Percentiles rank a stretch among this genome's conserved stretches.
Evolutionary conservation across 495 filamentous ascomycete species (phyloP).

Genomic region (Tuber borchii): DNA sequence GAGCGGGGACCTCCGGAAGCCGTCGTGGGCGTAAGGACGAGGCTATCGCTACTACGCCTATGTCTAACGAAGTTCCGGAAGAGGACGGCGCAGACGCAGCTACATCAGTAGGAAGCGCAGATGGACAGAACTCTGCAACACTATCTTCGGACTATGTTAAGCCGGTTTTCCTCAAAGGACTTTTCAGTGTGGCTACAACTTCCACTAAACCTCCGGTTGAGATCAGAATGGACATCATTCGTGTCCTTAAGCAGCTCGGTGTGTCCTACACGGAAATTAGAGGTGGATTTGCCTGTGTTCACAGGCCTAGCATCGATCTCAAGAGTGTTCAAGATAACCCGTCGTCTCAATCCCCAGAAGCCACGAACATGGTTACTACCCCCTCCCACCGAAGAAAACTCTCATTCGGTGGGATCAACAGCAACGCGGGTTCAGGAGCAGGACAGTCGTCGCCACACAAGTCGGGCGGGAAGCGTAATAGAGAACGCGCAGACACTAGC

Average conservation of each 20-base stretch:
- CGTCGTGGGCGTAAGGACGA: slow-evolving; percentile 76
- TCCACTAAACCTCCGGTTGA: slow-evolving; percentile 78
- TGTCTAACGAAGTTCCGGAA: slow-evolving; percentile 31
- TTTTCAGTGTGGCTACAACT: slow-evolving; percentile 96
- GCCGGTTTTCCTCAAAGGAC: slow-evolving; percentile 91
- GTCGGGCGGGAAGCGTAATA: slow-evolving; percentile 43
- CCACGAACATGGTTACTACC: slow-evolving; percentile 47
- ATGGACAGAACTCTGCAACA: slow-evolving; percentile 32
- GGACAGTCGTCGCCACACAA: slow-evolving; percentile 15
- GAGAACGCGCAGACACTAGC: slow-evolving; percentile 57
- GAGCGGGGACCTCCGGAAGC: slow-evolving; percentile 51
- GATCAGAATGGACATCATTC: slow-evolving; percentile 86
- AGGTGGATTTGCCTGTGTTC: slow-evolving; percentile 84
- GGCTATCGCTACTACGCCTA: slow-evolving; percentile 37
- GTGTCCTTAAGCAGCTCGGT: slow-evolving; percentile 77
- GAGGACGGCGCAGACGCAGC: slow-evolving; percentile 32
- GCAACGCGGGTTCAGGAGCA: slow-evolving; percentile 19
- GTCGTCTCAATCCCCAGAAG: slow-evolving; percentile 46
- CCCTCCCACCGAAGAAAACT: slow-evolving; percentile 67
- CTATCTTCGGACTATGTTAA: slow-evolving; percentile 53
- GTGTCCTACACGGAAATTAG: slow-evolving; percentile 87
- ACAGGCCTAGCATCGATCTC: slow-evolving; percentile 81
- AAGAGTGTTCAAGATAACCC: slow-evolving; percentile 63
- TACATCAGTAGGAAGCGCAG: slow-evolving; percentile 37
- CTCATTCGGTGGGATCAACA: slow-evolving; percentile 61